Percentiles rank a stretch among this genome's conserved stretches.
Evolutionary conservation across 306 rosid species (phyloP).

Genomic region (Cicer yamashitae): DNA sequence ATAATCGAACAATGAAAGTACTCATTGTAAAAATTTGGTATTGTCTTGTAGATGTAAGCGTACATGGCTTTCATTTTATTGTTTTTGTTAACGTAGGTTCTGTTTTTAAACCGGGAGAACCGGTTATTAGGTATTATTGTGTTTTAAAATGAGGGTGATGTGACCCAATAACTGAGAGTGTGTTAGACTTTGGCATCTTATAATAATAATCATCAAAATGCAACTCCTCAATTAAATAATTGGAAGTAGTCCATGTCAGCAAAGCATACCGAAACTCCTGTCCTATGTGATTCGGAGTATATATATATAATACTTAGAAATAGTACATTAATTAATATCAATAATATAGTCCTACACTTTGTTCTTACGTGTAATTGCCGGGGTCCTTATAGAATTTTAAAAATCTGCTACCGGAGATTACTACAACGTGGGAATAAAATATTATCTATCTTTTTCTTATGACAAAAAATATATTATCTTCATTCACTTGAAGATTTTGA

Average conservation of each 20-base stretch:
- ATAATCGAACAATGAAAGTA: too few species aligned
- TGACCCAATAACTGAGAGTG: too few species aligned
- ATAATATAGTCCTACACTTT: constrained; percentile 7
- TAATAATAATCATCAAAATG: too few species aligned
- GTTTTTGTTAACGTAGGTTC: too few species aligned
- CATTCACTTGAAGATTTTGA: constrained; percentile 33
- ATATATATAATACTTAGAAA: constrained; percentile 16
- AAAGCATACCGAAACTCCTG: constrained; percentile 39
- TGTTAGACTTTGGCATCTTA: too few species aligned
- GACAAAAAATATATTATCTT: constrained; percentile 34
- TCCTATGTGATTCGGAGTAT: constrained; percentile 31
- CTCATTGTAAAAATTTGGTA: too few species aligned
- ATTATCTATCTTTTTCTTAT: background rate
- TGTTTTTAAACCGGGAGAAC: too few species aligned
- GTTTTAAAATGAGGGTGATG: too few species aligned
- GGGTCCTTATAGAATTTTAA: background rate
- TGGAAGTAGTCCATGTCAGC: constrained; percentile 44
- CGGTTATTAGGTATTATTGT: too few species aligned
- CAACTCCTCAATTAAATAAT: too few species aligned
- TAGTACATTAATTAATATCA: background rate
- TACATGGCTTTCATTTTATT: too few species aligned
- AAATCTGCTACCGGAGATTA: constrained; percentile 17
- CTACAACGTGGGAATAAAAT: background rate
- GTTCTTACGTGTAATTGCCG: constrained; percentile 23
- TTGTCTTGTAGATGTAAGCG: too few species aligned